Conservation (phyloP, 805 yeast genomes). For the Torulaspora franciscae region DNA sequence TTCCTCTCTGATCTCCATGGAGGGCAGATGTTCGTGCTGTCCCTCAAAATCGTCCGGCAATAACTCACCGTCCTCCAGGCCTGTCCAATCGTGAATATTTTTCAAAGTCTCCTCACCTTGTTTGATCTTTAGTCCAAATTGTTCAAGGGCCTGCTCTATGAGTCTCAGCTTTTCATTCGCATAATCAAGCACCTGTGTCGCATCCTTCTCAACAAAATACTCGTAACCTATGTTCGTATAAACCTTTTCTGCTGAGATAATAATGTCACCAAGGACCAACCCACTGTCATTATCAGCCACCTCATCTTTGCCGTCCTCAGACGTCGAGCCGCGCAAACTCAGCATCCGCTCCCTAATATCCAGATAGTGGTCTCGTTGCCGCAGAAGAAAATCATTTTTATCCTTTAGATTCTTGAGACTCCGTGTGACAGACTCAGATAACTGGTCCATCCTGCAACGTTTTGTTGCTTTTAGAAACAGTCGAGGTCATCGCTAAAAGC, state of each 20-base stretch:
- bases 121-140: slow-evolving; percentile 38
- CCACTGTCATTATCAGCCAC: slow-evolving; percentile 20
- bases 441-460: slow-evolving; percentile 1
- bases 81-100: slow-evolving; percentile 17
- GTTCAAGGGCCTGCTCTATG: slow-evolving; percentile 39
- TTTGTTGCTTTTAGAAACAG: no score
- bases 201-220: slow-evolving; percentile 29
- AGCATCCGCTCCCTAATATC: slow-evolving; percentile 16
- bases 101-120: slow-evolving; percentile 39
- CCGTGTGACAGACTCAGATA: slow-evolving; percentile 20
- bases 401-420: slow-evolving; percentile 22
- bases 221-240: slow-evolving; percentile 34
- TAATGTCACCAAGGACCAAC: slow-evolving; percentile 30
- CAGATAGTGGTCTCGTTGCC: slow-evolving; percentile 27
- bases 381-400: slow-evolving; percentile 27
- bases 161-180: slow-evolving; percentile 24
- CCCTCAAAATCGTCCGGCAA: slow-evolving; percentile 8
- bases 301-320: slow-evolving; percentile 4
- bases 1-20: slow-evolving; percentile 80
- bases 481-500: neutral
- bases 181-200: slow-evolving; percentile 24
- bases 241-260: slow-evolving; percentile 23
- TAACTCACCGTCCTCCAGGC: slow-evolving; percentile 2
- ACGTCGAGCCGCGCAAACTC: neutral
- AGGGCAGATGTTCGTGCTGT: slow-evolving; percentile 49